phyloP scores from a whole-genome alignment of 257 asterid genomes.

The Scutellaria baicalensis region DNA sequence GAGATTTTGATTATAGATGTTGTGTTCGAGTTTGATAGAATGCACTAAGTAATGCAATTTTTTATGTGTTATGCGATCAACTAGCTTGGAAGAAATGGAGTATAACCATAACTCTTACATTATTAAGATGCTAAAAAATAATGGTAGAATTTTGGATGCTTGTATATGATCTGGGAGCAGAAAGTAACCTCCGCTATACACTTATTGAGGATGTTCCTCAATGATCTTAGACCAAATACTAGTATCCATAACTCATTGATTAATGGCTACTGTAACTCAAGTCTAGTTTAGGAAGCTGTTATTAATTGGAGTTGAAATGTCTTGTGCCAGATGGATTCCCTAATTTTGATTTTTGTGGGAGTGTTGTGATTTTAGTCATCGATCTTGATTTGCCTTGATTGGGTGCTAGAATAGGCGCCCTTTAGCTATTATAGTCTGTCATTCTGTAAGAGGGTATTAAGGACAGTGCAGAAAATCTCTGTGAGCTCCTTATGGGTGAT shows the following conservation, averaged over 20 bases:
- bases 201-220: slow-evolving; percentile 59
- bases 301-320: slow-evolving; percentile 48
- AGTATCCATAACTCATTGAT: slow-evolving; percentile 72
- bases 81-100: slow-evolving; percentile 14
- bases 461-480: no score
- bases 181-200: slow-evolving; percentile 39
- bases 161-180: slow-evolving; percentile 56
- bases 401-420: slow-evolving; percentile 21
- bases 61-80: no score
- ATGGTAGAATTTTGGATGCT: slow-evolving; percentile 56
- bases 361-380: neutral
- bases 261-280: slow-evolving; percentile 62
- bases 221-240: slow-evolving; percentile 40
- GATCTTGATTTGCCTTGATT: neutral
- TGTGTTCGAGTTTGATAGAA: no score
- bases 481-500: slow-evolving; percentile 90
- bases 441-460: slow-evolving; percentile 61
- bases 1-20: no score
- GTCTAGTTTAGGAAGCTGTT: slow-evolving; percentile 52
- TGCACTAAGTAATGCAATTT: neutral
- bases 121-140: slow-evolving; percentile 34
- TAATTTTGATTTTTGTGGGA: neutral
- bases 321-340: slow-evolving; percentile 78
- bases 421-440: slow-evolving; percentile 75
- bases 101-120: slow-evolving; percentile 32